Evolutionary conservation across 495 filamentous ascomycete genomes (phyloP).

Genomic region (Cladorrhinum samala): DNA sequence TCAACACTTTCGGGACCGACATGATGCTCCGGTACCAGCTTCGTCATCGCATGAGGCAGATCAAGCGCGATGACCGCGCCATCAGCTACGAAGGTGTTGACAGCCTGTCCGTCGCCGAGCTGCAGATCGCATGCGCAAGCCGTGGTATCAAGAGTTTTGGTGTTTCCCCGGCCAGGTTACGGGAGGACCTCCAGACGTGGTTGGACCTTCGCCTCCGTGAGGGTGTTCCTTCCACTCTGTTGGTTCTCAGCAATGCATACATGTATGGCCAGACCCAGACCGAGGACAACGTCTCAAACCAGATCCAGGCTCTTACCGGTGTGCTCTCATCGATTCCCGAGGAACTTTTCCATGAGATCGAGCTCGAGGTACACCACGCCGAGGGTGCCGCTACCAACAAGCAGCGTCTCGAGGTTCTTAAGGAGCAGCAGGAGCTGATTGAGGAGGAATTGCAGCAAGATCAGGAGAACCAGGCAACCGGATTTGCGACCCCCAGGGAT

Average conservation of each 20-base stretch:
- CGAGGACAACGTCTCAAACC: constrained; percentile 74
- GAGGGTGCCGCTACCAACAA: constrained; percentile 98
- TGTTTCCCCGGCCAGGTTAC: constrained; percentile 75
- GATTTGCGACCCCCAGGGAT: constrained; percentile 68
- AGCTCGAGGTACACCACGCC: constrained; percentile 94
- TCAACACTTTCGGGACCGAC: constrained; percentile 94
- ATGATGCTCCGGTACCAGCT: constrained; percentile 96
- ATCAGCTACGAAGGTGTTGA: constrained; percentile 95
- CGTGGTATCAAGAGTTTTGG: constrained; percentile 91
- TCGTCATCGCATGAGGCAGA: constrained; percentile 96
- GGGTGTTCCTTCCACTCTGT: constrained; percentile 85
- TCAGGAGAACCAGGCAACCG: constrained; percentile 61
- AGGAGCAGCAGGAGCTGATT: constrained; percentile 97
- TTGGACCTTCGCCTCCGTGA: constrained; percentile 89
- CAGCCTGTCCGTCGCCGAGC: constrained; percentile 82
- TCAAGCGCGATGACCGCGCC: constrained; percentile 94
- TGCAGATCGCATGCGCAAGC: constrained; percentile 84
- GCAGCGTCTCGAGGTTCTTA: constrained; percentile 97
- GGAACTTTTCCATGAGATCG: constrained; percentile 98
- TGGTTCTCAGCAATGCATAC: constrained; percentile 95
- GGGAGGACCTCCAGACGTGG: constrained; percentile 92
- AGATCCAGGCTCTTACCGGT: constrained; percentile 88
- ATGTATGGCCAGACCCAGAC: constrained; percentile 78
- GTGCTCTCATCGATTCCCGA: constrained; percentile 93
- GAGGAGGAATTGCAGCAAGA: constrained; percentile 93